phyloP scores from a whole-genome alignment of 2,329 filamentous ascomycete genomes.

The Talaromyces funiculosus region DNA sequence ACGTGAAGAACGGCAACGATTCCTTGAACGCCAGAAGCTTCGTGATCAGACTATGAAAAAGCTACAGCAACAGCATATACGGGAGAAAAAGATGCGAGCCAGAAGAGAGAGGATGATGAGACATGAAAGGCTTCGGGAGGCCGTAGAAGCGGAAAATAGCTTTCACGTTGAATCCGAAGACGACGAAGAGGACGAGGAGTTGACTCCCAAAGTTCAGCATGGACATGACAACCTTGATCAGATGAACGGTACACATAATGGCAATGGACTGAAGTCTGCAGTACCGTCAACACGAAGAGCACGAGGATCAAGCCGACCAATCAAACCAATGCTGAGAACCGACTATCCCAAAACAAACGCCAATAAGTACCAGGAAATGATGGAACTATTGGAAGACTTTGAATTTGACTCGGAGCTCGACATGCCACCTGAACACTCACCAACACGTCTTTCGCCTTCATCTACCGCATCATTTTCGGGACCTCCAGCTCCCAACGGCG shows the following conservation, averaged over 20 bases:
- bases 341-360: constrained; percentile 18
- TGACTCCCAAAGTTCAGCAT: not conserved
- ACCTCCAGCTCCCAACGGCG: constrained; percentile 12
- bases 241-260: not conserved
- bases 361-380: constrained; percentile 22
- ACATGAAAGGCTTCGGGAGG: constrained; percentile 16
- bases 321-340: constrained; percentile 23
- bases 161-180: constrained; percentile 1
- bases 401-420: constrained; percentile 41
- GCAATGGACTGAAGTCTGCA: not conserved
- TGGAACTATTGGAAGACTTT: constrained; percentile 35
- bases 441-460: not conserved
- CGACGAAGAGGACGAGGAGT: not conserved
- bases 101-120: constrained; percentile 28
- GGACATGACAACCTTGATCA: not conserved
- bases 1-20: constrained; percentile 32
- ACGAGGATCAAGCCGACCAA: constrained; percentile 13
- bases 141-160: not conserved
- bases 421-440: constrained; percentile 30
- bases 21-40: constrained; percentile 30
- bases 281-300: not conserved
- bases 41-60: constrained; percentile 34
- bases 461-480: not conserved
- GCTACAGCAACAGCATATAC: constrained; percentile 38
- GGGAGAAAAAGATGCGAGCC: constrained; percentile 31